Base-by-base conservation (phyloP, 2,329 filamentous ascomycete genomes). In the Escovopsis sp. region DNA sequence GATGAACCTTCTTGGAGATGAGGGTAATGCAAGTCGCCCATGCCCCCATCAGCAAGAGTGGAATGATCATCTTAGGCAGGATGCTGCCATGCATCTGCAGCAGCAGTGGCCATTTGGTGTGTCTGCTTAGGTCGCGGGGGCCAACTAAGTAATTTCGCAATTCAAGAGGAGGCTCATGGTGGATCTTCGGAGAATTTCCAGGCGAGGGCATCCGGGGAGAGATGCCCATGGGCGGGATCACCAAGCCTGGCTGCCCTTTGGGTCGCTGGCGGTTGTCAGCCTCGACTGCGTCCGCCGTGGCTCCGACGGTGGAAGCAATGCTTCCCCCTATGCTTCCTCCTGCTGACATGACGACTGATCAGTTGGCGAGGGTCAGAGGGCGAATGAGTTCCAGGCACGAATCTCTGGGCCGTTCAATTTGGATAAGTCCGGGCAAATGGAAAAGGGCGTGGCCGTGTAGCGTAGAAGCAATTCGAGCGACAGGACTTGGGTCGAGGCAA, bases 71-170 rank as follows among this genome's bases (percentile, higher is more conserved):
- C 54, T 82, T 79, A 11, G 83, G 83, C 43, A 81, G 57, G 46
- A 88, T 77, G 47, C 77, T 83, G 51, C 83, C 83, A 57, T 85
- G 81, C 63, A 88, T 70, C 44, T 81, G 79, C 57, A 88, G 62
- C 56, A 86, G 81, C 47, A 77, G 72, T n/a, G 83, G 83, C 70
- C 81, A 79, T 67, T 84, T 86, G 15, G 81, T 85, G 59, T 87
- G 81, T 52, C 74, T 74, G 44, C 76, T 68, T 48, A 84, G 72
- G 56, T 86, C 76, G 46, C 79, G 72, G 39, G 83, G 83, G 12
- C 75, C 76, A 38, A 56, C 71, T 53, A 79, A 80, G 57, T 79
- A 79, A 47, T 78, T 73, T 45, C 76, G 73, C 38, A 79, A 48
- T 30, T 74, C 69, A 45, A 69, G 56, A 12, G 59, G 60, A 13